Conservation (phyloP, 257 asterid genomes). For the Mitragyna speciosa region DNA sequence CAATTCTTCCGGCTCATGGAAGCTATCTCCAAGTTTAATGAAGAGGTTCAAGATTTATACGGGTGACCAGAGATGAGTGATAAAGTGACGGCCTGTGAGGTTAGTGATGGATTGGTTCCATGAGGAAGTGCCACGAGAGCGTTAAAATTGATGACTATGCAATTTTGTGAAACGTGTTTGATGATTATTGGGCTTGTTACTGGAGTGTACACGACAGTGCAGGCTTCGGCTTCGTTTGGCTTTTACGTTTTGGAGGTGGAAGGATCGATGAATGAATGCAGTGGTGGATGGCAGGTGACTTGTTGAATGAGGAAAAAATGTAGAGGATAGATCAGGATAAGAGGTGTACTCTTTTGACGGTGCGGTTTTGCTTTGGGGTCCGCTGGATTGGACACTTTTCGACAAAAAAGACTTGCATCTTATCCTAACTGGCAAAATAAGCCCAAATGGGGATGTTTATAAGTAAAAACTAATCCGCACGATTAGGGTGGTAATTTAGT, state of each 20-base stretch:
- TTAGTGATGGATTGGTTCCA: not conserved
- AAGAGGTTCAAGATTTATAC: not conserved
- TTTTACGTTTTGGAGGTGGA: not conserved
- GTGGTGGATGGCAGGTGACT: not conserved
- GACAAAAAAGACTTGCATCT: no score
- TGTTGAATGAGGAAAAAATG: no score
- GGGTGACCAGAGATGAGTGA: conserved; percentile 13
- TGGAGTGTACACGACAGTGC: not conserved
- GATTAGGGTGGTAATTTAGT: not conserved
- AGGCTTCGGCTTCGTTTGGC: no score
- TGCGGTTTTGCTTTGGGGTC: no score
- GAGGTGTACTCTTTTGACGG: no score
- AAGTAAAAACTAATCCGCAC: not conserved
- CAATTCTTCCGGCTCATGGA: not conserved
- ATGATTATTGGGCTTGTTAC: conserved; percentile 1
- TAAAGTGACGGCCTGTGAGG: conserved; percentile 20
- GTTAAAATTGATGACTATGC: not conserved
- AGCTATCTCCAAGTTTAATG: not conserved
- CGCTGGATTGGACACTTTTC: no score
- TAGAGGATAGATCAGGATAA: no score
- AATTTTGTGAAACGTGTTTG: not conserved
- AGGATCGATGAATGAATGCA: not conserved
- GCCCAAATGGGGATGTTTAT: not conserved
- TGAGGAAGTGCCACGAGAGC: not conserved
- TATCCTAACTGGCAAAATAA: no score